Evolutionary conservation across 345 rosid genomes (phyloP).

Genomic region (Moringa oleifera): DNA sequence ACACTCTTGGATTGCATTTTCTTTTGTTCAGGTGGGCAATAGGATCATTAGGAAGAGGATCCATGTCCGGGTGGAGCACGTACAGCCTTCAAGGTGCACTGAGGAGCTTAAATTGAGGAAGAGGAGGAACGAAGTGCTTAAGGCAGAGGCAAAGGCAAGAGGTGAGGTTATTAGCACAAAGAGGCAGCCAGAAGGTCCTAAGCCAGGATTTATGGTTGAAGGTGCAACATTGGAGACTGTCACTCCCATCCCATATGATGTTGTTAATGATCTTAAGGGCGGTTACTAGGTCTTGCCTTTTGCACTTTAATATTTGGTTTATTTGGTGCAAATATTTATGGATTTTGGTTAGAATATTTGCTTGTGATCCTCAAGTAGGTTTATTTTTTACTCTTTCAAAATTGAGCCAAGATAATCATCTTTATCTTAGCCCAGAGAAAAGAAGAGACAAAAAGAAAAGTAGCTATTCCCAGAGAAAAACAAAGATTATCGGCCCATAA

Average conservation of each 20-base stretch:
- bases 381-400: no score
- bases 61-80: constrained; percentile 76
- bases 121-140: constrained; percentile 47
- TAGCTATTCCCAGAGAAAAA: no score
- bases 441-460: no score
- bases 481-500: no score
- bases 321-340: not conserved
- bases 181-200: constrained; percentile 76
- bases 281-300: constrained; percentile 44
- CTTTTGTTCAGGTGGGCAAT: constrained; percentile 57
- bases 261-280: constrained; percentile 84
- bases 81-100: constrained; percentile 60
- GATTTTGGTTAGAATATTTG: not conserved
- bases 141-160: constrained; percentile 66
- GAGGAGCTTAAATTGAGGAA: constrained; percentile 66
- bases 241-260: constrained; percentile 84
- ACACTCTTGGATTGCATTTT: no score
- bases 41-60: constrained; percentile 72
- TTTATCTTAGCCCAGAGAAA: no score
- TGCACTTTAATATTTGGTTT: constrained; percentile 8
- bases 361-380: not conserved
- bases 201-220: constrained; percentile 84
- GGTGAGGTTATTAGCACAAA: constrained; percentile 75
- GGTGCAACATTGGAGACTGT: constrained; percentile 76
- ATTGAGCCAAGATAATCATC: no score